Evolutionary conservation across 176 grass and related monocot species (phyloP), one percentile per base, ranked within the genome.

Genomic region (Raddia distichophylla): DNA sequence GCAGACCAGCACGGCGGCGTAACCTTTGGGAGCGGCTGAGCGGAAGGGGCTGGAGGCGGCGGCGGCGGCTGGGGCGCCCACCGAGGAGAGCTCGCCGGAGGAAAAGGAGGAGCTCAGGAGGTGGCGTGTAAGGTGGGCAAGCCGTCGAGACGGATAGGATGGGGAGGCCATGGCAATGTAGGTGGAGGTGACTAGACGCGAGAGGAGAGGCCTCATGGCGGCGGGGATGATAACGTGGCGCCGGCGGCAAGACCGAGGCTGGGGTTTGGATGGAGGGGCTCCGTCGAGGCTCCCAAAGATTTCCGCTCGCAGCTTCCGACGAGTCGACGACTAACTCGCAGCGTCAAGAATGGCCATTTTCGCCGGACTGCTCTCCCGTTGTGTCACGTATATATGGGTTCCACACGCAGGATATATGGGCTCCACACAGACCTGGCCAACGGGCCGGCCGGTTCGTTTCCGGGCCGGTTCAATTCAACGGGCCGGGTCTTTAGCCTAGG

Each of bases 1-100:
- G 75, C 95, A 98, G 51, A 98, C 69, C 48, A 98, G 92, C 67
- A 98, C 90, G 55, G 95, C 86, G 71, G 95, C 92, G 32, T 81
- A 83, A 9, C 76, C 69, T 42, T 84, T 90, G 47, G 85, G 70
- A 37, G 79, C 60, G 64, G 37, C 43, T 17, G 14, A 42, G 37
- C 10, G 80, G 19, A 1, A 52, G 17, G 76, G 74, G 7, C 46
- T 48, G 47, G 69, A 13, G 70, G 86, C 82, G 37, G 37, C 37
- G 73, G 72, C 44, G 19, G 91, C 49, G 80, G 86, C 75, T 33
- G 89, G 69, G 69, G 66, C 56, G 58, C 79, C 78, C 32, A 82
- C 83, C 20, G 87, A 86, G 32, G 83, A 77, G n/a, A 86, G 82
- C 65, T 89, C 87, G 49, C 78, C 59, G 66, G 83, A 81, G 16